Percentiles rank a stretch among this genome's conserved stretches.
These are phyloP conservation scores for Podila horticola DNA, from an alignment of 192 early-diverging fungal species.

Conservation along the genomic window DNA sequence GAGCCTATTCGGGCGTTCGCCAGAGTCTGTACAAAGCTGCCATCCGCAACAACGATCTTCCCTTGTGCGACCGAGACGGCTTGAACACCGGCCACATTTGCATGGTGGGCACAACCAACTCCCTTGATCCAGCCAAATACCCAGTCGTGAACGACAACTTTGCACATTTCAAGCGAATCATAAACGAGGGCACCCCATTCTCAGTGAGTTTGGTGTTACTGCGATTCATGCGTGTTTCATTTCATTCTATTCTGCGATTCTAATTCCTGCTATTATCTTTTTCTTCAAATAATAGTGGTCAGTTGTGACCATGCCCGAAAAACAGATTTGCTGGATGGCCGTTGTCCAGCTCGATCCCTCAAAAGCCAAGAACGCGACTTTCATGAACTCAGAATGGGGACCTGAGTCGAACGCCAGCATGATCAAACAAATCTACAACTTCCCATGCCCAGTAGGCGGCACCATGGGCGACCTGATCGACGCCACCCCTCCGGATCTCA, in stretches of 20 bases:
- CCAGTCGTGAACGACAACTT: not conserved
- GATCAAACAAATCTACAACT: not conserved
- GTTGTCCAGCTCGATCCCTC: not conserved
- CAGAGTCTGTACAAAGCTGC: not conserved
- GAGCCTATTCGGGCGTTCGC: slow-evolving; percentile 12
- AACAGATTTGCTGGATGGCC: not conserved
- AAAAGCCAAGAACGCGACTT: not conserved
- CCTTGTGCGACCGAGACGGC: not conserved
- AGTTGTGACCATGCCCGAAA: not conserved
- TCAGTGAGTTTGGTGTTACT: not conserved
- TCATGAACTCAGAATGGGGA: slow-evolving; percentile 2
- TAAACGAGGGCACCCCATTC: not conserved
- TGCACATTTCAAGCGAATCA: not conserved
- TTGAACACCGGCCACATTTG: not conserved
- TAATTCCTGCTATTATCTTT: not conserved
- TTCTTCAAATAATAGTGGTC: not conserved
- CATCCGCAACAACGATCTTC: not conserved
- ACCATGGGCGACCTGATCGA: slow-evolving; percentile 5
- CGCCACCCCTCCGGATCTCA: not conserved
- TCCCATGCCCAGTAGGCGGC: not conserved
- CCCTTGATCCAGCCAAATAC: not conserved
- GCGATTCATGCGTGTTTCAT: not conserved
- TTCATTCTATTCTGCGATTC: not conserved
- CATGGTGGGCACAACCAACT: not conserved
- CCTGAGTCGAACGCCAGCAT: not conserved